Base-by-base conservation (phyloP, 2,329 filamentous ascomycete genomes). In the Hypoxylon sp. region DNA sequence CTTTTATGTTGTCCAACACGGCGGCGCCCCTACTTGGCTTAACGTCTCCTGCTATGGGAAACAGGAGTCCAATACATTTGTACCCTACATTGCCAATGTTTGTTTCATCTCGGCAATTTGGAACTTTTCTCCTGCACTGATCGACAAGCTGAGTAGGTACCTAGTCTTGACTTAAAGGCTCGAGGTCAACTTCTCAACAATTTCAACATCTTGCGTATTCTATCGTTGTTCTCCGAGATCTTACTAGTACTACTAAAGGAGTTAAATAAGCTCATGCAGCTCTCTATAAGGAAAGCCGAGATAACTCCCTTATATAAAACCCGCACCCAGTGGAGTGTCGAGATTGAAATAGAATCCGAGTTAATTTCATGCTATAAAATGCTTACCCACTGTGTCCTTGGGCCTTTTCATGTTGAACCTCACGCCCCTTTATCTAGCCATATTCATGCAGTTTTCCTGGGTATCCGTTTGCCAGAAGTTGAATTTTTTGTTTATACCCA, bases 321-420 rank as follows among this genome's bases (percentile, higher is more conserved):
- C 53, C 55, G 51, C 49, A 30, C 50, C 41, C 28, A 30, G 13
- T 28, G 30, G 19, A 57, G 19, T 51, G 19, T 38, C 14, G 13
- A 63, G n/a, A 32, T 25, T 28, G 51, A 28, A 56, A 25, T 41
- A 30, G 14, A 17, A 45, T 25, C 41, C 30, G 50, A 30, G 17
- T 49, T 50, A 63, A 56, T 65, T 63, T 69, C 51, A 60, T 51
- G 46, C 55, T 46, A 34, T 51, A 36, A 32, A 14, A 45, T 51
- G 25, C 38, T 46, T 38, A 59, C 43, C 63, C 55, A 66, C 53
- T 62, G 23, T 58, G 51, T 59, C 49, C 60, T 58, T 30, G 30
- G 58, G 34, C 52, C 28, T 57, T 60, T 65, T 63, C 25, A 66
- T 70, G 68, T 68, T 70, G 68, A 70, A 68, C 65, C 62, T 68